phyloP scores from a whole-genome alignment of 2,329 filamentous ascomycete species.

The Beauveria scarabaeidicola region DNA sequence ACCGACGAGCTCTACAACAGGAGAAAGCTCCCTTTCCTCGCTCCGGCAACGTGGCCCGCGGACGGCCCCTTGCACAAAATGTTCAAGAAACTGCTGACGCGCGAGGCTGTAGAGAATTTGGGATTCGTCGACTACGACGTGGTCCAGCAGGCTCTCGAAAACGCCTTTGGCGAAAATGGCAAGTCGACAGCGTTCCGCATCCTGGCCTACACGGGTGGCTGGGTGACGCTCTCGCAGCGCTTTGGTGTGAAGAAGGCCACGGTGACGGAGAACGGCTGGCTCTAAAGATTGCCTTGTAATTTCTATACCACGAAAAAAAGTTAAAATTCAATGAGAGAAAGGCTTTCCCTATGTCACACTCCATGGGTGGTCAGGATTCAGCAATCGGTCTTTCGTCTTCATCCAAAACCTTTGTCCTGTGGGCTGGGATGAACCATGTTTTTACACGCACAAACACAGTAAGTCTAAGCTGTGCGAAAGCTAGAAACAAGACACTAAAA shows the following conservation, averaged over 20 bases:
- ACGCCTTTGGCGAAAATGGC: neutral
- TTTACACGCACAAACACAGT: too few relatives aligned
- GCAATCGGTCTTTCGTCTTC: too few relatives aligned
- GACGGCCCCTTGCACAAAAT: slow-evolving; percentile 34
- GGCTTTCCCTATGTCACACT: neutral
- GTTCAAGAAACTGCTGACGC: slow-evolving; percentile 24
- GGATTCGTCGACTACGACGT: neutral
- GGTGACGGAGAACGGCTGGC: neutral
- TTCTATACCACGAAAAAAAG: neutral
- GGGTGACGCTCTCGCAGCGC: slow-evolving; percentile 34
- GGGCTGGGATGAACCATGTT: too few relatives aligned
- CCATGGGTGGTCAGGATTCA: neutral
- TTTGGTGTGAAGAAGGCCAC: slow-evolving; percentile 32
- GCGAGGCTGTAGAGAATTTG: neutral
- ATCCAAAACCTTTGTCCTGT: too few relatives aligned
- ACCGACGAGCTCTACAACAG: slow-evolving; percentile 42
- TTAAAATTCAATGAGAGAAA: neutral
- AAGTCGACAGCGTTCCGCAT: slow-evolving; percentile 24
- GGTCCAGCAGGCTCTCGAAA: neutral
- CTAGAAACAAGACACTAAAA: too few relatives aligned
- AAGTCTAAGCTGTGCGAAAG: too few relatives aligned
- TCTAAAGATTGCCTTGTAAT: neutral
- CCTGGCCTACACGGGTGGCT: slow-evolving; percentile 30
- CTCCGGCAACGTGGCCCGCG: slow-evolving; percentile 31
- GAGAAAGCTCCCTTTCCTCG: slow-evolving; percentile 42